Evolutionary conservation across 495 filamentous ascomycete genomes (phyloP), one percentile per base, ranked within the genome.

Genomic region (Staphylotrichum longicolle): DNA sequence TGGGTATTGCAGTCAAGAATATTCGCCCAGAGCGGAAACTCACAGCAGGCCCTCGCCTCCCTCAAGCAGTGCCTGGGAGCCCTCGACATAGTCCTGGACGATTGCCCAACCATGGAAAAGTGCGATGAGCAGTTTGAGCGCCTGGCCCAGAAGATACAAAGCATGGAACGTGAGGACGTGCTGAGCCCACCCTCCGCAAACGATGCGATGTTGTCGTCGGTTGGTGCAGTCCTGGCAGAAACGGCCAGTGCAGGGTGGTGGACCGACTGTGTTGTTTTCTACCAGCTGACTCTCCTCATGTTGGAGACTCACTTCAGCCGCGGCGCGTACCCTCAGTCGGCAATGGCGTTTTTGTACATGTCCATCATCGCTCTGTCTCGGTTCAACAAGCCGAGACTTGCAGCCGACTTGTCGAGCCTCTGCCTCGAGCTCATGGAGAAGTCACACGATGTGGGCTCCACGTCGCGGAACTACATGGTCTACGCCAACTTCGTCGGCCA

Each of bases 191-290:
- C 82, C 4, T 63, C 78, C 50, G 73, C 74, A 47, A 74, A 77
- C 32, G 85, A 89, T 62, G 73, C 80, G 5, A 78, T 73, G 33
- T 68, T 91, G 45, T 74, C 86, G 27, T 88, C 86, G 0, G 80
- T 91, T 10, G 91, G 88, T 14, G 83, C 88, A 0, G 85, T 95
- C 33, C 79, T 96, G 60, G 80, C 85, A 0, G 92, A 96, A 71
- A 85, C 90, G 9, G 82, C 89, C 60, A 85, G 85, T 54, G 85
- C 90, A n/a, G 88, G 88, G 1, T 96, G 89, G 74, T 96, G 91
- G 91, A 86, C 83, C 65, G 85, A 94, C 69, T 75, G 78, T 15
- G 67, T 90, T 30, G 81, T 85, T 32, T 96, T 92, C 72, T 95
- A 92, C 69, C 85, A 89, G 56, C 84, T 90, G 60, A 77, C 86